These are phyloP conservation scores for Populus davidiana DNA, from an alignment of 345 rosid species.

Conservation along the genomic window DNA sequence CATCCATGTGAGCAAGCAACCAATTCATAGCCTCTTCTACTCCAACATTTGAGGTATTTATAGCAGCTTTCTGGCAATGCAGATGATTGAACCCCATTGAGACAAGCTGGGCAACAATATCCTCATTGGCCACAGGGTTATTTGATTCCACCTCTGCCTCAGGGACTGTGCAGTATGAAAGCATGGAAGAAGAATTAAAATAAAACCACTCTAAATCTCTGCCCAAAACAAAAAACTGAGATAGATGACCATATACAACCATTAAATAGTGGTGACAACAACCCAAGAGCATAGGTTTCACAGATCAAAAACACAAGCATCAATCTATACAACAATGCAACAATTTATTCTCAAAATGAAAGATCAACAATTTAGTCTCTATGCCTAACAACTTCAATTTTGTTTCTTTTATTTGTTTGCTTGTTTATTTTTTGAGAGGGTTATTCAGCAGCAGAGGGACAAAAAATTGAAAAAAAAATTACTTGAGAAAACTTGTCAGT, in stretches of 20 bases:
- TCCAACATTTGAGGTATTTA: conserved; percentile 77
- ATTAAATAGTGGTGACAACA: background rate
- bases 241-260: background rate
- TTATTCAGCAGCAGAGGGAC: too few relatives aligned
- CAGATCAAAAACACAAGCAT: background rate
- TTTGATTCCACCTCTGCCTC: conserved; percentile 51
- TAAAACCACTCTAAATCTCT: background rate
- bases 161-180: conserved; percentile 39
- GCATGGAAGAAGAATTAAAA: background rate
- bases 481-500: background rate
- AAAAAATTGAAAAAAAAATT: too few relatives aligned
- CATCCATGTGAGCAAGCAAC: conserved; percentile 91
- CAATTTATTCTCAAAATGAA: background rate
- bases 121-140: conserved; percentile 65
- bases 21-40: conserved; percentile 98
- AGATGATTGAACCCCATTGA: conserved; percentile 88
- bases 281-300: background rate
- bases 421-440: too few relatives aligned
- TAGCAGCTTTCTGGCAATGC: conserved; percentile 93
- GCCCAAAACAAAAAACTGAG: background rate
- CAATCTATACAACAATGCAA: background rate
- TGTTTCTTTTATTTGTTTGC: too few relatives aligned
- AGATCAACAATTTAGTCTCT: too few relatives aligned
- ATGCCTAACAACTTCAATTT: too few relatives aligned
- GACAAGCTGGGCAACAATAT: conserved; percentile 80